Evolutionary conservation across 176 grass and related monocot species (phyloP), one percentile per base, ranked within the genome.

Genomic region (Oryza meyeriana): DNA sequence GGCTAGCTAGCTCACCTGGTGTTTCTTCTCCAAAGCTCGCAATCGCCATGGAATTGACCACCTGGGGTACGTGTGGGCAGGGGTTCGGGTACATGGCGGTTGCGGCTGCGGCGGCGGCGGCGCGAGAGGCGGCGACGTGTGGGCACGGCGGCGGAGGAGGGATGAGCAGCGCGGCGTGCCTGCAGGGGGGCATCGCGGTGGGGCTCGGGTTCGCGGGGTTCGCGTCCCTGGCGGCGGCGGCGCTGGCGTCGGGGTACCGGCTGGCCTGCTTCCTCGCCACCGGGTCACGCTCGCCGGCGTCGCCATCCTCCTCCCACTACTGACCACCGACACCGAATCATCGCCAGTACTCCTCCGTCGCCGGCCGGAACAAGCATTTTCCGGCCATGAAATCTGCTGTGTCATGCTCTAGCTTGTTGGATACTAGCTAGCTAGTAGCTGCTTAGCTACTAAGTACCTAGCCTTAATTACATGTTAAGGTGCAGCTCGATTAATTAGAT

Each of bases 131-230:
- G 48, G 75, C 66, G 61, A 20, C 11, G 32, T 81, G 82, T 76
- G 50, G 75, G 26, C 10, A 42, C 20, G 11, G 42, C 26, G 9
- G n/a, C 13, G 12, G 30, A 36, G 45, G 29, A 71, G 68, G 22
- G 25, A 74, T 8, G 27, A n/a, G 28, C 32, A 1, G 35, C 73
- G 12, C 88, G 4, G 75, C 78, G 86, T 93, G 90, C 84, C 69
- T 88, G 36, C 90, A 89, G 66, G 84, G 67, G 11, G 52, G 80
- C 90, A 91, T 89, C 65, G 84, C 92, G 0, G 84, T 90, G 24
- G 92, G 66, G 28, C 88, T 98, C 14, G 88, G 66, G 24, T 93
- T 98, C 69, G 79, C 81, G 28, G 95, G 58, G 24, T 98, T 95
- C 85, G 84, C 70, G 11, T 89, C 91, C 50, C 76, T 95, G 7